Evolutionary conservation across 2,329 filamentous ascomycete species (phyloP), one percentile per base, ranked within the genome.

Genomic region (Neocucurbitaria cava): DNA sequence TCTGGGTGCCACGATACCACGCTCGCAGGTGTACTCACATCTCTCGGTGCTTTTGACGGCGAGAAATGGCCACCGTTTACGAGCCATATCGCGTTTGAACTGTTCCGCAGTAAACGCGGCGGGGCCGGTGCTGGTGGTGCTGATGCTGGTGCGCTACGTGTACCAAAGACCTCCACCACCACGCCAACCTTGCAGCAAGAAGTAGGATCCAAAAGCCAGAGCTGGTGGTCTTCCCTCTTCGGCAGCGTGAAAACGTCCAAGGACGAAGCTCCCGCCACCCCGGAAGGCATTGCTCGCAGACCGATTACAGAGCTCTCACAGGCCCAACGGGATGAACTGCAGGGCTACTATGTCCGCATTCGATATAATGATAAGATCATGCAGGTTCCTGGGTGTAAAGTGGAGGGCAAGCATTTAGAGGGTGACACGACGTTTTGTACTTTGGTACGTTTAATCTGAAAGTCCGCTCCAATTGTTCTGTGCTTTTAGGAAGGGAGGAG

Each of bases 1-100:
- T 90, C 87, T 62, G 93, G 93, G 28, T 96, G 93, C 69, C 93
- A 97, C 76, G 93, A 98, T 71, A 98, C 95, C 2, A 98, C 95
- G 0, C 83, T 99, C 5, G 95, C 91, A 2, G 90, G 85, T 1
- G 81, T 92, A 1, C 79, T 99, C 24, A 80, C 88, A 15, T 91
- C 90, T 62, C 77, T 98, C 6, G 95, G 94, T 2, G 89, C 90
- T 2, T 95, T 91, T 71, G 81, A 90, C 38, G 85, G 84, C 43
- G 77, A 82, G 56, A 82, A 83, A 31, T 99, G 95, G 95, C 95
- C 95, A 0, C 93, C 92, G 0, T 99, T 94, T 70, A 97, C 94
- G 0, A 94, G 90, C 65, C 92, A 96, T 67, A 84, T 99, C 61
- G 93, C 95, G 28, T 81, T 99, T 49, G 95, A 99, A 76, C 83